Conservation (phyloP, 345 rosid genomes). For the Dimocarpus longan region DNA sequence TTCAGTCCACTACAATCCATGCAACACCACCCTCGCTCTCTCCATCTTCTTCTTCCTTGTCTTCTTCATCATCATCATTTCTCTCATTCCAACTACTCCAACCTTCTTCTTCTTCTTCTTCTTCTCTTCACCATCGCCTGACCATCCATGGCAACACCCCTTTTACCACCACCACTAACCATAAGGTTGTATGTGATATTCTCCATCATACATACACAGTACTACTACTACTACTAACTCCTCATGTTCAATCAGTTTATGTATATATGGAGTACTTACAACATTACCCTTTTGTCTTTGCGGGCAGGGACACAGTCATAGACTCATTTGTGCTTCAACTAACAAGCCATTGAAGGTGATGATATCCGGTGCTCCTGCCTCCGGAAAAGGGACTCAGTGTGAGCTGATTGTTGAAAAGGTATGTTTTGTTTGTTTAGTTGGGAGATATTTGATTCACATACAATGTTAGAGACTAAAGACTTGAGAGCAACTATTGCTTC, state of each 20-base stretch:
- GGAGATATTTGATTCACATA: background rate
- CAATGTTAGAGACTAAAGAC: background rate
- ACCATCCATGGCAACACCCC: conserved; percentile 25
- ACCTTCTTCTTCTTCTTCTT: conserved; percentile 14
- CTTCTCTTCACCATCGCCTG: conserved; percentile 19
- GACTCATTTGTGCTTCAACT: conserved; percentile 51
- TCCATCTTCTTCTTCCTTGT: conserved; percentile 27
- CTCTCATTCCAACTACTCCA: conserved; percentile 28
- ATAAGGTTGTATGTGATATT: conserved; percentile 31
- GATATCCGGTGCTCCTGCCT: conserved; percentile 94
- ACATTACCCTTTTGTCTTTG: no score
- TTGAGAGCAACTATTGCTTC: no score
- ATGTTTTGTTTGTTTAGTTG: background rate
- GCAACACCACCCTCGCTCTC: conserved; percentile 29
- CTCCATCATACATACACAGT: background rate
- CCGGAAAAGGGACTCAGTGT: conserved; percentile 94
- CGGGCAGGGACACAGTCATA: conserved; percentile 36
- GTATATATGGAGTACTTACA: no score
- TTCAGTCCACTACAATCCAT: conserved; percentile 29
- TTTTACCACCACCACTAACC: conserved; percentile 24
- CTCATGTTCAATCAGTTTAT: no score
- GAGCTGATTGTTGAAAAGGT: conserved; percentile 82
- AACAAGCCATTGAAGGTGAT: conserved; percentile 76
- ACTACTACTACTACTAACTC: no score
- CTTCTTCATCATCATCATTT: conserved; percentile 31